phyloP scores from a whole-genome alignment of 1,284 basidiomycete species.

The Cutaneotrichosporon arboriforme region DNA sequence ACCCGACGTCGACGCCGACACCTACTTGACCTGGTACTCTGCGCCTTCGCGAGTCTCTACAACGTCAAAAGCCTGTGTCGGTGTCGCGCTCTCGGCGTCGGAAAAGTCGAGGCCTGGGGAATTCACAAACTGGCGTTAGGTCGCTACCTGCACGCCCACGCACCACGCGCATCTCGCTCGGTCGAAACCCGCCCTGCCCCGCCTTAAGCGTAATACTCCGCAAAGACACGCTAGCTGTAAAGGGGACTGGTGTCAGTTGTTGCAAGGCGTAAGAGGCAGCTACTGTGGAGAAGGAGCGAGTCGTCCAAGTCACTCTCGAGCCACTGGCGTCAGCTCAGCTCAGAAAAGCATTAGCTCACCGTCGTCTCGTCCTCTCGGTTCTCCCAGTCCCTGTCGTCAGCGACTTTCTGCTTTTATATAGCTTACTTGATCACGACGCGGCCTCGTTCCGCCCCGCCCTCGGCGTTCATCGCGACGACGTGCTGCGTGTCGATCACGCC shows the following conservation, averaged over 20 bases:
- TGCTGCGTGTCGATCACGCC: slow-evolving; percentile 41
- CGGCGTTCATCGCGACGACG: slow-evolving; percentile 45
- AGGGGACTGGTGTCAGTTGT: slow-evolving; percentile 36
- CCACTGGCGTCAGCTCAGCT: slow-evolving; percentile 15
- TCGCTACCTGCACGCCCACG: slow-evolving; percentile 3
- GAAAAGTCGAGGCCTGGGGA: slow-evolving; percentile 44
- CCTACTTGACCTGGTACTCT: slow-evolving; percentile 47
- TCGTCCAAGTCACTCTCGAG: slow-evolving; percentile 47
- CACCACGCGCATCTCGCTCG: slow-evolving; percentile 38
- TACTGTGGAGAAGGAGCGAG: slow-evolving; percentile 44
- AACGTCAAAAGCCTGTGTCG: slow-evolving; percentile 39
- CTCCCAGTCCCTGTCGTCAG: slow-evolving; percentile 36
- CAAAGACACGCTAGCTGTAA: slow-evolving; percentile 44
- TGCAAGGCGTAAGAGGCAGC: slow-evolving; percentile 3
- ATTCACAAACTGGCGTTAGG: slow-evolving; percentile 33
- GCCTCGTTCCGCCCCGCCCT: slow-evolving; percentile 39
- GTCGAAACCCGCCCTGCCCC: slow-evolving; percentile 39
- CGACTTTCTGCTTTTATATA: neutral
- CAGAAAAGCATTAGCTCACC: slow-evolving; percentile 20
- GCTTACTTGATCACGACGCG: slow-evolving; percentile 47
- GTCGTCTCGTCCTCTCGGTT: slow-evolving; percentile 39
- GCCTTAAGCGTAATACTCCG: slow-evolving; percentile 45
- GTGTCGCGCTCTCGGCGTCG: slow-evolving; percentile 32
- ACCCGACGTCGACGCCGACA: neutral
- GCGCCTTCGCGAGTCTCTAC: slow-evolving; percentile 35